Evolutionary conservation across 2,329 filamentous ascomycete species (phyloP).

Genomic region (Hirsutella rhossiliensis): DNA sequence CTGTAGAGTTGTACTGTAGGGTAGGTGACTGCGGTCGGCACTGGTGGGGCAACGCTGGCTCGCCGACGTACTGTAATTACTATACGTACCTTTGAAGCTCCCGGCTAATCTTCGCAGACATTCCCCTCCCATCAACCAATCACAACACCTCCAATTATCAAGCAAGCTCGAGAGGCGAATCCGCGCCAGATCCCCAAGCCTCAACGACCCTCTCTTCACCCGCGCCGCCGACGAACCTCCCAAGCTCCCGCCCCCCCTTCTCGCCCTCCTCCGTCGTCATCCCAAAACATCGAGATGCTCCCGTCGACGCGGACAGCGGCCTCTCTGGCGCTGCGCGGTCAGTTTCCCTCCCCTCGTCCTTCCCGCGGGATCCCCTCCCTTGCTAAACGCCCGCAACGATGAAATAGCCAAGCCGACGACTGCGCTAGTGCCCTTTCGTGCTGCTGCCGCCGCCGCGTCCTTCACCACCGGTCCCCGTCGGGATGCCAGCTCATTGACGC

Average conservation of each 20-base stretch:
- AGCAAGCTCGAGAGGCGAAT: neutral
- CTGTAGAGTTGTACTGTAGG: neutral
- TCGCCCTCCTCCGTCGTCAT: neutral
- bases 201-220: neutral
- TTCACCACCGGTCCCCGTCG: slow-evolving; percentile 54
- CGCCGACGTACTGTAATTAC: too few relatives aligned
- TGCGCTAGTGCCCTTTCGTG: slow-evolving; percentile 51
- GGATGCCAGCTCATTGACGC: slow-evolving; percentile 46
- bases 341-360: slow-evolving; percentile 4
- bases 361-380: neutral
- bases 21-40: neutral
- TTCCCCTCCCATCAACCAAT: neutral
- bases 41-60: too few relatives aligned
- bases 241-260: neutral
- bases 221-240: neutral
- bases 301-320: slow-evolving; percentile 36
- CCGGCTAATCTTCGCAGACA: slow-evolving; percentile 3
- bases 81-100: too few relatives aligned
- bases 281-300: slow-evolving; percentile 26
- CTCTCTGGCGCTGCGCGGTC: slow-evolving; percentile 40
- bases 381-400: neutral
- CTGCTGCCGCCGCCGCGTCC: slow-evolving; percentile 38
- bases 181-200: neutral
- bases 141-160: slow-evolving; percentile 1
- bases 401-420: slow-evolving; percentile 51